Evolutionary conservation across 2,329 filamentous ascomycete species (phyloP).

Genomic region (Talaromyces sp.): DNA sequence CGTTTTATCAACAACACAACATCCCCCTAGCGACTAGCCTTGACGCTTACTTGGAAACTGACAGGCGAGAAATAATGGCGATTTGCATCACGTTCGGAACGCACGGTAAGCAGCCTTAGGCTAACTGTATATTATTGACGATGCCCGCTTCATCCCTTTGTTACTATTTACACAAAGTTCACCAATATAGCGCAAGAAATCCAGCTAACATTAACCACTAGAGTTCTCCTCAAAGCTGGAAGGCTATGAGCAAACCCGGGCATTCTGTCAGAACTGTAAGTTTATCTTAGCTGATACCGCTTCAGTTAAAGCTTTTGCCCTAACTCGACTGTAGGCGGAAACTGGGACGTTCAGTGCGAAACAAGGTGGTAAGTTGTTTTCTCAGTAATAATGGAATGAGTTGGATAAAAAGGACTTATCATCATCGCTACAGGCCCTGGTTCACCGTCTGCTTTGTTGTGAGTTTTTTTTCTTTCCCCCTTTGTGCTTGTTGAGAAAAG

Average conservation of each 20-base stretch:
- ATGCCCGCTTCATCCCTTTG: too few relatives aligned
- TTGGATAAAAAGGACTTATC: background rate
- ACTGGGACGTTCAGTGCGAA: slow-evolving; percentile 42
- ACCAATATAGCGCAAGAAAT: background rate
- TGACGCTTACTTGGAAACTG: background rate
- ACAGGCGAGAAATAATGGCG: slow-evolving; percentile 26
- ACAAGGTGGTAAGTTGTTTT: slow-evolving; percentile 35
- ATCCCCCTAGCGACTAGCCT: background rate
- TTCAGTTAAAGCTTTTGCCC: background rate
- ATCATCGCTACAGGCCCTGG: slow-evolving; percentile 30
- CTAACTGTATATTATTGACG: background rate
- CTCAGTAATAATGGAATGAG: background rate
- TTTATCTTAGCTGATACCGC: background rate
- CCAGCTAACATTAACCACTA: slow-evolving; percentile 16
- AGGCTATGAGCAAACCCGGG: slow-evolving; percentile 43
- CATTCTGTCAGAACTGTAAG: slow-evolving; percentile 44
- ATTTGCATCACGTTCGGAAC: slow-evolving; percentile 42
- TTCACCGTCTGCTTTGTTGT: slow-evolving; percentile 45
- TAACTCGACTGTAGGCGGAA: slow-evolving; percentile 26
- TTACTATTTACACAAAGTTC: background rate
- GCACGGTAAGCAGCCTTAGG: slow-evolving; percentile 33
- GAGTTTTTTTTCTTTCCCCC: slow-evolving; percentile 14
- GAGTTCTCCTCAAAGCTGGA: slow-evolving; percentile 42
- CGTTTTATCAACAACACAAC: background rate
- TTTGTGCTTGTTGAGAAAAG: background rate